Evolutionary conservation across 2,329 filamentous ascomycete genomes (phyloP).

Genomic region (Fusarium luffae): DNA sequence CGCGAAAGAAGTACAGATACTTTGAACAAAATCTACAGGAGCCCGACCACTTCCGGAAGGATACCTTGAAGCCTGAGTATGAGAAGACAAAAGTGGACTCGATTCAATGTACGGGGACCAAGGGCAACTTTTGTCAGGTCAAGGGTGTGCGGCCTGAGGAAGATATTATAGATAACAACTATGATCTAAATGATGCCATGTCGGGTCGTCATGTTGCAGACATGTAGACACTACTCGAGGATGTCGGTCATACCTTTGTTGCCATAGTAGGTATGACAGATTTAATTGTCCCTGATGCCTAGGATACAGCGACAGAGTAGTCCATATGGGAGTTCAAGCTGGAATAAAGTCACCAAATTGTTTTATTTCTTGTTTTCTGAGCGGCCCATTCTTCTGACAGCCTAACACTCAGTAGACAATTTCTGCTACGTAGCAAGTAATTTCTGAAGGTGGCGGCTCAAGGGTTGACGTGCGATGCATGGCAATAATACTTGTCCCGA

Average conservation of each 20-base stretch:
- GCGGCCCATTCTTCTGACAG: background rate
- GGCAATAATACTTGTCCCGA: background rate
- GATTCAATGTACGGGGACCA: background rate
- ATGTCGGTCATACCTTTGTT: background rate
- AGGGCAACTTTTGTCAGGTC: background rate
- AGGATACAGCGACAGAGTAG: no score
- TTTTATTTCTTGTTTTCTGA: background rate
- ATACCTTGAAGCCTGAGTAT: background rate
- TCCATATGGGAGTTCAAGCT: background rate
- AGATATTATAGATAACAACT: background rate
- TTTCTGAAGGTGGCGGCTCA: background rate
- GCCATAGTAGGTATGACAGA: background rate
- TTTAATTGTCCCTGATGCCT: no score
- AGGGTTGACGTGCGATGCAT: background rate
- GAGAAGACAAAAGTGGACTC: background rate
- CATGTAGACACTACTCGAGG: background rate
- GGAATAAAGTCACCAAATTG: background rate
- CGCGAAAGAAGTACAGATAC: background rate
- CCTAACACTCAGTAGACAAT: background rate
- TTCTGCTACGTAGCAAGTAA: background rate
- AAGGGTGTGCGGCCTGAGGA: background rate
- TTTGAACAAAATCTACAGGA: background rate
- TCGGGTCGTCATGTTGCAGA: background rate
- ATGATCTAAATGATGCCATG: background rate
- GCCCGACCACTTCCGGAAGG: background rate